phyloP scores from a whole-genome alignment of 192 early-diverging fungal genomes.

The Chytriomyces sp. region DNA sequence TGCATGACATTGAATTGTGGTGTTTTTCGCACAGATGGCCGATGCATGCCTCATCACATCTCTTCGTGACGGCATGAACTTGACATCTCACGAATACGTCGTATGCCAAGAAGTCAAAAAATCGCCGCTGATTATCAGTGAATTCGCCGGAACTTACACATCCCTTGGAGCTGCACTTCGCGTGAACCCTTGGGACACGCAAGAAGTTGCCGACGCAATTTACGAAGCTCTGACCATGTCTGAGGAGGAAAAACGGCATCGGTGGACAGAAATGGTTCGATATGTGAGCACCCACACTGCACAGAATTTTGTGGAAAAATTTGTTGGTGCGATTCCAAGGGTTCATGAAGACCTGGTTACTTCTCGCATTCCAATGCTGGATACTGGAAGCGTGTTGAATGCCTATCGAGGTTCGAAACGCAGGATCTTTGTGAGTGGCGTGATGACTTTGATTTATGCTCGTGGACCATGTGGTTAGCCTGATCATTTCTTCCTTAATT shows the following conservation, averaged over 20 bases:
- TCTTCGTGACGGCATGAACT: conserved; percentile 66
- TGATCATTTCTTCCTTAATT: not conserved
- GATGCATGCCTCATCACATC: conserved; percentile 64
- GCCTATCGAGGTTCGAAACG: conserved; percentile 40
- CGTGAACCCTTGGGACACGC: conserved; percentile 63
- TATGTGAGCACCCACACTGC: conserved; percentile 35
- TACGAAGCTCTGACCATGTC: conserved; percentile 93
- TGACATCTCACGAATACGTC: conserved; percentile 65
- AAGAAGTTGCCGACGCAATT: conserved; percentile 86
- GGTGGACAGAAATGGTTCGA: conserved; percentile 50
- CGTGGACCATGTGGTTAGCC: not conserved
- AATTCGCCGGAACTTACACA: conserved; percentile 66
- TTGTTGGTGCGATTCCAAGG: conserved; percentile 43
- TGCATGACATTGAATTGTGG: conserved; percentile 3
- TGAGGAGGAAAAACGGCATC: conserved; percentile 62
- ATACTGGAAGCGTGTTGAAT: conserved; percentile 28
- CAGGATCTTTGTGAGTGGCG: conserved; percentile 48
- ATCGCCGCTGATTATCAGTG: conserved; percentile 61
- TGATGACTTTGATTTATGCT: not conserved
- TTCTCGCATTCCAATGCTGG: conserved; percentile 51
- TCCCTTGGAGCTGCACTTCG: conserved; percentile 60
- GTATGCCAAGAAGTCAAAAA: conserved; percentile 59
- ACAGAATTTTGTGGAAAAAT: conserved; percentile 53
- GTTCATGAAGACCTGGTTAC: conserved; percentile 49
- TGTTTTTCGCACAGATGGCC: conserved; percentile 43